These are phyloP conservation scores for Otatea glauca DNA, from an alignment of 176 grass and related monocot genomes.

Conservation along the genomic window DNA sequence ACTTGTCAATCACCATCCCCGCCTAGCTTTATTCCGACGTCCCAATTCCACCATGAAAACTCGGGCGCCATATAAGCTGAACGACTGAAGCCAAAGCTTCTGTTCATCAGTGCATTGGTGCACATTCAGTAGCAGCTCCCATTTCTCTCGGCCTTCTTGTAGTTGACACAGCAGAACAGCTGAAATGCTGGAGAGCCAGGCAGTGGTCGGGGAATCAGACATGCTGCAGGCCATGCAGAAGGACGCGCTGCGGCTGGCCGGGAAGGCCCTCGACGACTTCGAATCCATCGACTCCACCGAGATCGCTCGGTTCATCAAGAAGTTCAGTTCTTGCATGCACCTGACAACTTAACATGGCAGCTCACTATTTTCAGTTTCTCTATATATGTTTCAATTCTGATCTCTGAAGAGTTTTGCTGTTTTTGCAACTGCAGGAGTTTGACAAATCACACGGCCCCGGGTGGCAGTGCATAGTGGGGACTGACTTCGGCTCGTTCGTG, in stretches of 20 bases:
- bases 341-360: neutral
- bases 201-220: conserved; percentile 67
- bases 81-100: neutral
- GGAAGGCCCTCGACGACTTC: conserved; percentile 62
- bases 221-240: conserved; percentile 58
- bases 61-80: neutral
- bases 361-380: neutral
- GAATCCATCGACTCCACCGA: conserved; percentile 56
- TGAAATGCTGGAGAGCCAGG: conserved; percentile 67
- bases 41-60: neutral
- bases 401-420: neutral
- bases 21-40: neutral
- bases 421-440: conserved; percentile 45
- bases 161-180: neutral
- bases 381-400: neutral
- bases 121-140: too few species aligned
- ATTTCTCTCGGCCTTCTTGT: neutral
- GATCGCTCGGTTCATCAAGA: conserved; percentile 64
- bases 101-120: neutral
- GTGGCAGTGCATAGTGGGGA: conserved; percentile 71
- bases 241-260: conserved; percentile 51
- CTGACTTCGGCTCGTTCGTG: conserved; percentile 65
- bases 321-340: conserved; percentile 29
- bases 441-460: conserved; percentile 51
- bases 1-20: conserved; percentile 15